Base-by-base conservation (phyloP, 176 grass and related monocot genomes). In the Avena eriantha region DNA sequence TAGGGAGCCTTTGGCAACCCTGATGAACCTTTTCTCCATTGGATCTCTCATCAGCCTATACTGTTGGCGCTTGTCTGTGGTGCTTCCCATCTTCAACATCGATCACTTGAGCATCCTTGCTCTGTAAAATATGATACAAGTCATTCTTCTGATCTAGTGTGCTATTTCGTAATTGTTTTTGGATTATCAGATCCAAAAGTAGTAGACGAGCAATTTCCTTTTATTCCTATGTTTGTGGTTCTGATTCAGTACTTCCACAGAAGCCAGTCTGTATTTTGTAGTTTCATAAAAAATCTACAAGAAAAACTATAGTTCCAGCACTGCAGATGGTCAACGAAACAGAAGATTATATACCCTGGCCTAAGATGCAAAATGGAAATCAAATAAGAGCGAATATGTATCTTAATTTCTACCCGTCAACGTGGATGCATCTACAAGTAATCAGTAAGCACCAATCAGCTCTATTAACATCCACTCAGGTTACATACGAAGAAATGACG, bases 11-110 rank as follows among this genome's bases (percentile, higher is more conserved):
- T 88, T 89, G 69, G 94, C 86, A 65, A 99, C 47, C 10, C 85
- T 80, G 45, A 93, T 87, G 68, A 99, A 96, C 71, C 92, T 94
- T 69, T 96, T 98, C 85, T 96, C 97, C 92, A 94, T 96, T 46
- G 97, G 92, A 51, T 99, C 97, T 80, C 94, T 96, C 97, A 99
- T 99, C 88, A 99, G 86, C 81, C 90, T 90, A 84, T 99, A 99
- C 21, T 99, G 97, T 80, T 99, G 90, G 2, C 92, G 90, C 85
- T 99, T 99, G 85, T 96, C 97, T 21, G 92, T 78, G 46, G 97
- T 99, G 57, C 92, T 94, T 85, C 97, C 97, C 90, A 99, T 95
- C 84, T 99, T 99, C 81, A 96, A 67, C 90, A 95, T 99, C n/a
- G n/a, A n/a, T n/a, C 61, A 94, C 97, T 89, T 99, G 92, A 73